Percentiles rank a stretch among this genome's conserved stretches.
Conservation (phyloP, 352 stramenopile species). For the Thraustochytrium striatum region DNA sequence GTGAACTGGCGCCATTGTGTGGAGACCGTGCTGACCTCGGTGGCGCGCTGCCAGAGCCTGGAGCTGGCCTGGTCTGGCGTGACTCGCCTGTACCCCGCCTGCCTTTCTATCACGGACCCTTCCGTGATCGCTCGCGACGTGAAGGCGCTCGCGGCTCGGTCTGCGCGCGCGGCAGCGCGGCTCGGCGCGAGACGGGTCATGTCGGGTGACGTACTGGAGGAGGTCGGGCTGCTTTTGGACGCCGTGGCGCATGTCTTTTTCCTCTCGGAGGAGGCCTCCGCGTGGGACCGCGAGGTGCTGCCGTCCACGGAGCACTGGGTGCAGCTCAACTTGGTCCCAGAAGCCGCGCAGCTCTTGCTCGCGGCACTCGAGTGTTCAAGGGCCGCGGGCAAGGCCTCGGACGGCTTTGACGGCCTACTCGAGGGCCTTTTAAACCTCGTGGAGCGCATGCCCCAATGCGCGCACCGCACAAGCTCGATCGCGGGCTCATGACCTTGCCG, state of each 20-base stretch:
- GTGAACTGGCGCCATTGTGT: too few species aligned
- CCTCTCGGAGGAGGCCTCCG: neutral
- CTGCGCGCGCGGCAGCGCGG: neutral
- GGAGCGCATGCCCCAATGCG: neutral
- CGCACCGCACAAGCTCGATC: conserved; percentile 9
- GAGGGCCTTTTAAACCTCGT: neutral
- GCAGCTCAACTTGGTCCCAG: neutral
- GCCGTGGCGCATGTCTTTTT: neutral
- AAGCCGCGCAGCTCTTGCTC: neutral
- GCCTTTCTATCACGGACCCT: neutral
- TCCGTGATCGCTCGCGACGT: neutral
- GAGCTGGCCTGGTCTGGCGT: conserved; percentile 10
- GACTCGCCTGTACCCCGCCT: conserved; percentile 6
- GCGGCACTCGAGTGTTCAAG: neutral
- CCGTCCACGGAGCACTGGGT: conserved; percentile 33
- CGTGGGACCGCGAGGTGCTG: conserved; percentile 5
- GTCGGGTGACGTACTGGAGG: neutral
- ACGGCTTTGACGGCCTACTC: conserved; percentile 16
- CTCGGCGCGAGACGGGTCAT: neutral
- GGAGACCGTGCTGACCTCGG: too few species aligned
- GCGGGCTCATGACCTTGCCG: neutral
- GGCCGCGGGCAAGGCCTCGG: neutral
- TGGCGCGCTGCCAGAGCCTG: neutral
- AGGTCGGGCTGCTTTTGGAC: neutral
- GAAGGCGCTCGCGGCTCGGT: neutral